These are phyloP conservation scores for Pseudonectria foliicola DNA, from an alignment of 2,329 filamentous ascomycete species.

Conservation along the genomic window DNA sequence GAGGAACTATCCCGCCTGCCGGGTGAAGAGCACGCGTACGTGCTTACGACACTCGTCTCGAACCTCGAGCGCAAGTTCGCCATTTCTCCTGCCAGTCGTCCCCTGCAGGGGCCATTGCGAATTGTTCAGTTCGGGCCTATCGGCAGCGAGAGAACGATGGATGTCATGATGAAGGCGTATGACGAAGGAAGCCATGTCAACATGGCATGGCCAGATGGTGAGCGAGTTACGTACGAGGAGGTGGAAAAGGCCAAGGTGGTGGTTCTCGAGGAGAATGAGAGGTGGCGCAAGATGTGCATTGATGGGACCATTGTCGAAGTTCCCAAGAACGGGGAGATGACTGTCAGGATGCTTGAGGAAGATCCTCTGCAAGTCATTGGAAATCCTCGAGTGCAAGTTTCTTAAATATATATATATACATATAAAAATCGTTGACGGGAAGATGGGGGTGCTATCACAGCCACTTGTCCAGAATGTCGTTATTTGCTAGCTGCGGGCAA, in stretches of 20 bases:
- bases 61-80: constrained; percentile 75
- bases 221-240: constrained; percentile 64
- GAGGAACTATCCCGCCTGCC: constrained; percentile 21
- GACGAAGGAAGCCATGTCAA: constrained; percentile 48
- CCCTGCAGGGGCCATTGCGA: constrained; percentile 63
- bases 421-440: too few species aligned
- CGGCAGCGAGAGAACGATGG: constrained; percentile 60
- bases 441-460: too few species aligned
- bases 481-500: too few species aligned
- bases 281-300: constrained; percentile 84
- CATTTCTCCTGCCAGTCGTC: constrained; percentile 67
- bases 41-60: constrained; percentile 69
- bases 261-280: constrained; percentile 57
- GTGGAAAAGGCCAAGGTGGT: constrained; percentile 61
- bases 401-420: too few species aligned
- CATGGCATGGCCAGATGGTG: constrained; percentile 44
- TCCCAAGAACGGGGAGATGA: constrained; percentile 63
- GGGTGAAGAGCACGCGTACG: constrained; percentile 59
- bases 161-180: constrained; percentile 65
- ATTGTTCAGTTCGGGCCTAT: constrained; percentile 70
- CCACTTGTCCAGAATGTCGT: too few species aligned
- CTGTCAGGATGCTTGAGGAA: constrained; percentile 45
- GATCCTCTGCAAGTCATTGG: constrained; percentile 40
- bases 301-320: constrained; percentile 82
- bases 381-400: constrained; percentile 19